These are phyloP conservation scores for Fusarium luffae DNA, from an alignment of 2,329 filamentous ascomycete species.

Conservation along the genomic window DNA sequence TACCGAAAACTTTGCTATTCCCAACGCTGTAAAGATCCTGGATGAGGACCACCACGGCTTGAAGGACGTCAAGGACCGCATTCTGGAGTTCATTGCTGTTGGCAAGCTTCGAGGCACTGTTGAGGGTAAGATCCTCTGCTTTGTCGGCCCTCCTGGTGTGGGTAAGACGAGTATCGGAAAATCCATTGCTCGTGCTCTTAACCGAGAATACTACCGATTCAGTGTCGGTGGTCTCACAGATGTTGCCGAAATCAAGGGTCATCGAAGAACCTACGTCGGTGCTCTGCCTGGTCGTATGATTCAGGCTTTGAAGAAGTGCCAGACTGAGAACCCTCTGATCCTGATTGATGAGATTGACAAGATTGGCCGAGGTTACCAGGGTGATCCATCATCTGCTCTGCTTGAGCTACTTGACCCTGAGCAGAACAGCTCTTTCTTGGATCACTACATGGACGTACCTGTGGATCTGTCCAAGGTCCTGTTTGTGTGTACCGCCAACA, in stretches of 20 bases:
- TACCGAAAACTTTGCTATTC: conserved; percentile 95
- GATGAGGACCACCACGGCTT: conserved; percentile 97
- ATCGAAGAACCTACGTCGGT: conserved; percentile 95
- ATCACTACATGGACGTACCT: conserved; percentile 98
- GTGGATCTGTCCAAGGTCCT: conserved; percentile 97
- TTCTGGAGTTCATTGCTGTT: conserved; percentile 97
- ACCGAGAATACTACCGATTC: conserved; percentile 97
- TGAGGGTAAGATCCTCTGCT: conserved; percentile 97
- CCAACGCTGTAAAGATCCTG: conserved; percentile 87
- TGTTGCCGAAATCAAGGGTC: conserved; percentile 98
- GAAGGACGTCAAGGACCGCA: conserved; percentile 98
- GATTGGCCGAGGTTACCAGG: conserved; percentile 95
- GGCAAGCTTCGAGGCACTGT: conserved; percentile 97
- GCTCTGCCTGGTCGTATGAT: conserved; percentile 96
- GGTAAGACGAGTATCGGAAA: conserved; percentile 99
- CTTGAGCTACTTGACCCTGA: conserved; percentile 95
- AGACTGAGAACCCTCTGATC: conserved; percentile 97
- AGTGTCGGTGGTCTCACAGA: conserved; percentile 97
- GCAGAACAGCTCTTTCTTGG: conserved; percentile 96
- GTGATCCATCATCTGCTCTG: conserved; percentile 92
- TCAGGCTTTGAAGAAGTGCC: conserved; percentile 97
- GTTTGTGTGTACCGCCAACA: conserved; percentile 98
- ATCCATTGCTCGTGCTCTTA: conserved; percentile 93
- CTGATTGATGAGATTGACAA: conserved; percentile 99
- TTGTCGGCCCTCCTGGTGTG: conserved; percentile 96